Base-by-base conservation (phyloP, 2,329 filamentous ascomycete genomes). In the Leptosphaerulina australis region DNA sequence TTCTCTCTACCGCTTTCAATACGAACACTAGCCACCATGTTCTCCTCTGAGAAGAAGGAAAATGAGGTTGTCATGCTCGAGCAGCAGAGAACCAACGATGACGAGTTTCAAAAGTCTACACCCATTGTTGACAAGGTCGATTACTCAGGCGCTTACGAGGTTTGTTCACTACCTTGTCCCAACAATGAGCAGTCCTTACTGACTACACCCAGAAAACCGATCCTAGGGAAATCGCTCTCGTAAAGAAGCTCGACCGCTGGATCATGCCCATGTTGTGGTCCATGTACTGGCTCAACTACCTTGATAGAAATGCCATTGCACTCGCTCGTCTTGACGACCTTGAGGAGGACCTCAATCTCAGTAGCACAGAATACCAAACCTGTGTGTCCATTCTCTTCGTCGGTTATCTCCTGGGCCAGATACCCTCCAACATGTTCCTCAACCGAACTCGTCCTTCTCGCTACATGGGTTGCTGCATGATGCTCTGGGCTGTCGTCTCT, bases 241-340 rank as follows among this genome's bases (percentile, higher is more conserved):
- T 71, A 69, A 81, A 84, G 59, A 91, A 90, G 74, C 84, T 91
- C 45, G 88, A 91, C 66, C 61, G 80, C 15, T 80, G 87, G 41
- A 52, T 91, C 69, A 76, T 90, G 60, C 87, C 87, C 0, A 85
- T 85, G 72, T 76, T 91, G 49, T 83, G 91, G 37, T 69, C 90
- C 57, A 88, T 91, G 75, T 91, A 90, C 64, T 88, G 91, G 67
- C 70, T 88, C 75, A 90, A 91, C 73, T 91, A 89, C 69, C 72
- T 88, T 14, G 84, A 87, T 62, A 77, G 84, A 26, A 87, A 87
- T 67, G 87, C 88, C 69, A 87, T 88, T 55, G 85, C 85, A 2
- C 80, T 85, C 1, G 87, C 87, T 1, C 79, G 83, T 17, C 77
- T 89, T 31, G 70, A 72, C 11, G 85, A 86, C 5, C 74, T 90